Base-by-base conservation (phyloP, 1,284 basidiomycete genomes). In the Macrocystidia cucumis region DNA sequence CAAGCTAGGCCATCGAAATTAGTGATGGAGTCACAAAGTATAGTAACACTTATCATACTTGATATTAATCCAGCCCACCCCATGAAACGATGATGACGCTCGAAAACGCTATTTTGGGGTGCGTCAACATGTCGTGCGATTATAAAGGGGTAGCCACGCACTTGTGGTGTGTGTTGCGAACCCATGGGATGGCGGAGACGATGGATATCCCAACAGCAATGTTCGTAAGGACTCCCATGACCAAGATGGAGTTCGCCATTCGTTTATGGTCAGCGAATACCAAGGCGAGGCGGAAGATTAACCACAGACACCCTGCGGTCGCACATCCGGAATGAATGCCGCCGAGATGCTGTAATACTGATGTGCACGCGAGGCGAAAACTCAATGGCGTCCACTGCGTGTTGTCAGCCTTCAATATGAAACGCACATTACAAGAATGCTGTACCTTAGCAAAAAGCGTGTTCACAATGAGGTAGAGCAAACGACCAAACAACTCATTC, bases 281-380 rank as follows among this genome's bases (percentile, higher is more conserved):
- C 29, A 65, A 48, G 12, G 63, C 56, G 22, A 79, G 59, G 35
- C 68, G 65, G 58, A 74, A 78, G 25, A 82, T 59, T 32, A 82
- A 66, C 78, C 78, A 81, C 9, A 65, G 55, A 44, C 76, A 72
- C 25, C 75, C 74, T 20, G 76, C 76, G 1, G 63, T 63, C 12
- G 77, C 78, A 49, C 78, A 81, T 18, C 78, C 78, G n/a, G 74
- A 78, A 50, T 83, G 79, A 45, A 82, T 76, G 20, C 79, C 79
- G 9, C 79, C 79, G 8, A 81, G 60, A 45, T 81, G 78, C 48
- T 81, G 78, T 11, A 83, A 60, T 5, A 62, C 57, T 1, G 78
- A 80, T 11, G 78, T 81, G 44, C 73, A 76, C 16, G 56, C 69
- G 1, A 81, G 58, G 14, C 78, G 64, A 46, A 77, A 76, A 58